These are phyloP conservation scores for Pestalotiopsis sp. DNA, from an alignment of 2,329 filamentous ascomycete genomes.

Conservation along the genomic window DNA sequence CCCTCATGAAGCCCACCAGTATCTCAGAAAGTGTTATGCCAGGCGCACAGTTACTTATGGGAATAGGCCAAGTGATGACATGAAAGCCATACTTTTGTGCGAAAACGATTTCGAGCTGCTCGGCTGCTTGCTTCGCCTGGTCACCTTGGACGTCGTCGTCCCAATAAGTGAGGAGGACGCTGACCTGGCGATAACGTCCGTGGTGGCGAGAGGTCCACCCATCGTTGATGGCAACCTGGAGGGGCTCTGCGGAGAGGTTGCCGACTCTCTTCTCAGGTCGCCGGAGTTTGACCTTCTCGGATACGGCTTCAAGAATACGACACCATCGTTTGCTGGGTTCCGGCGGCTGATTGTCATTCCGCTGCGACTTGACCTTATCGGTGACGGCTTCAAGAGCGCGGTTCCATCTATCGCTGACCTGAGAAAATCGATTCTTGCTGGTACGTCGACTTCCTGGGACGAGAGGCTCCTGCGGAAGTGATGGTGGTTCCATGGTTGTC, in stretches of 20 bases:
- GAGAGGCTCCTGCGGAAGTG: not conserved
- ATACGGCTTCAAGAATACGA: not conserved
- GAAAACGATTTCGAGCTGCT: constrained; percentile 8
- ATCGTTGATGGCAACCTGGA: not conserved
- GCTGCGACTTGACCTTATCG: not conserved
- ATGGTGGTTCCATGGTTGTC: not conserved
- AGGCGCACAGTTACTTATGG: not conserved
- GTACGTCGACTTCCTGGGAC: not conserved
- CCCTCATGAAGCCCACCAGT: constrained; percentile 1
- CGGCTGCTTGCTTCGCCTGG: constrained; percentile 1
- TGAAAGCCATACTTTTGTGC: constrained; percentile 7
- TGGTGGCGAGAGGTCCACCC: constrained; percentile 4
- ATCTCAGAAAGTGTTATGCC: not conserved
- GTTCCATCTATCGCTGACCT: not conserved
- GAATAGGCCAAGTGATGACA: constrained; percentile 12
- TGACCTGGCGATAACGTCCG: constrained; percentile 9
- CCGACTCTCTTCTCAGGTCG: not conserved
- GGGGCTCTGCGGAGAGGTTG: not conserved
- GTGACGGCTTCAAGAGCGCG: not conserved
- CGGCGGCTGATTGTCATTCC: not conserved
- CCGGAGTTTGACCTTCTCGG: not conserved
- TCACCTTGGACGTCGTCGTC: constrained; percentile 8
- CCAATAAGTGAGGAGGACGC: constrained; percentile 14
- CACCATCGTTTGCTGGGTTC: not conserved
- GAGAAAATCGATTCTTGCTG: not conserved